Evolutionary conservation across 1,284 basidiomycete genomes (phyloP).

Genomic region (Ceratobasidium sp.): DNA sequence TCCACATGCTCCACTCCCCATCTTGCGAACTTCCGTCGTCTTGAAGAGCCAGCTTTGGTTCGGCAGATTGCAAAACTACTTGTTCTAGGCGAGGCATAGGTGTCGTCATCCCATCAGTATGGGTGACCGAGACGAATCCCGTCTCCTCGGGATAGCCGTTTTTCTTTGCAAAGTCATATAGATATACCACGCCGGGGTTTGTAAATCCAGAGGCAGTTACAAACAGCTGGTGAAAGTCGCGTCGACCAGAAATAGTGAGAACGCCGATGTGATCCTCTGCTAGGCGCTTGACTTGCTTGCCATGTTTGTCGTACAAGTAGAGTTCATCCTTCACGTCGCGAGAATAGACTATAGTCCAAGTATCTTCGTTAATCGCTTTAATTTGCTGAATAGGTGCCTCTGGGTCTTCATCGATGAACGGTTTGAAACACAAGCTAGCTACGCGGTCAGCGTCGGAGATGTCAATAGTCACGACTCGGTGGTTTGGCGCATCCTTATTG

Average conservation of each 20-base stretch:
- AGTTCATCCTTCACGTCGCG: conserved; percentile 86
- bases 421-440: conserved; percentile 55
- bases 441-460: conserved; percentile 61
- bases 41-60: not conserved
- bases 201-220: conserved; percentile 76
- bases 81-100: conserved; percentile 6
- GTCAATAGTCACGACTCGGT: conserved; percentile 75
- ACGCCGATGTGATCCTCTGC: conserved; percentile 78
- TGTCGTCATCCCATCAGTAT: conserved; percentile 32
- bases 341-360: conserved; percentile 74
- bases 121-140: conserved; percentile 21
- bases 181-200: conserved; percentile 73
- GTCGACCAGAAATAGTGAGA: conserved; percentile 63
- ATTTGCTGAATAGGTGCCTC: conserved; percentile 59
- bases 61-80: not conserved
- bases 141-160: conserved; percentile 49
- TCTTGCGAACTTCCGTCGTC: conserved; percentile 49
- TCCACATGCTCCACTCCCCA: conserved; percentile 68
- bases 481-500: conserved; percentile 71
- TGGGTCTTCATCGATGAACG: conserved; percentile 78
- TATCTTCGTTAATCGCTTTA: conserved; percentile 64
- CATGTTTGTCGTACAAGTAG: conserved; percentile 71
- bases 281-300: conserved; percentile 67
- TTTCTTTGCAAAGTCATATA: conserved; percentile 66
- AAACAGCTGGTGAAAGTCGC: conserved; percentile 74